Percentiles rank a stretch among this genome's conserved stretches.
Conservation (phyloP, 495 filamentous ascomycete genomes). For the Ascobolus immersus region DNA sequence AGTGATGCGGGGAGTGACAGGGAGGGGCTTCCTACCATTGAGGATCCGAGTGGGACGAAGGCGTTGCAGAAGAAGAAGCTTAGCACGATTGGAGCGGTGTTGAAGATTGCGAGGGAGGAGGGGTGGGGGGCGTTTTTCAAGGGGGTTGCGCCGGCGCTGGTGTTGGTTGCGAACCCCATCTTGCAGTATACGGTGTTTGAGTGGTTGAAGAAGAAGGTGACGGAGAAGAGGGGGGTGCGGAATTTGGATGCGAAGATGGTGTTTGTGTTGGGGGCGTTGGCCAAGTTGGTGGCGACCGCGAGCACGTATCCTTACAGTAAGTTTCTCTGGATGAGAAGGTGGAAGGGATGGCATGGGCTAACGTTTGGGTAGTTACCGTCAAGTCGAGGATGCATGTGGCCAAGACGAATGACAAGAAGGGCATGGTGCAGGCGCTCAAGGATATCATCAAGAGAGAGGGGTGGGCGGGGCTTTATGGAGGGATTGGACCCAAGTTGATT, state of each 20-base stretch:
- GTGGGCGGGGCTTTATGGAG: slow-evolving; percentile 71
- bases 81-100: slow-evolving; percentile 52
- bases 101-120: slow-evolving; percentile 51
- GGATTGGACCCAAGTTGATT: slow-evolving; percentile 88
- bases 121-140: slow-evolving; percentile 66
- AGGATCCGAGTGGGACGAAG: slow-evolving; percentile 11
- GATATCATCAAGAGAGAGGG: slow-evolving; percentile 71
- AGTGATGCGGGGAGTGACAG: slow-evolving; percentile 8
- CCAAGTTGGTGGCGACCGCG: slow-evolving; percentile 76
- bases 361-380: slow-evolving; percentile 28
- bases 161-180: slow-evolving; percentile 93
- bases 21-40: slow-evolving; percentile 8
- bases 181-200: slow-evolving; percentile 97
- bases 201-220: slow-evolving; percentile 62
- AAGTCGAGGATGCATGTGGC: slow-evolving; percentile 95
- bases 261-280: slow-evolving; percentile 74
- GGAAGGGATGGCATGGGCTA: no score
- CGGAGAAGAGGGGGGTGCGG: slow-evolving; percentile 29
- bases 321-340: no score
- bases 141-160: slow-evolving; percentile 72
- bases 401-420: slow-evolving; percentile 34
- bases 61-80: slow-evolving; percentile 23
- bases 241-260: slow-evolving; percentile 57
- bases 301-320: slow-evolving; percentile 94
- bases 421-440: slow-evolving; percentile 45